phyloP scores from a whole-genome alignment of 805 yeast genomes.

The Candida cerambycidarum region DNA sequence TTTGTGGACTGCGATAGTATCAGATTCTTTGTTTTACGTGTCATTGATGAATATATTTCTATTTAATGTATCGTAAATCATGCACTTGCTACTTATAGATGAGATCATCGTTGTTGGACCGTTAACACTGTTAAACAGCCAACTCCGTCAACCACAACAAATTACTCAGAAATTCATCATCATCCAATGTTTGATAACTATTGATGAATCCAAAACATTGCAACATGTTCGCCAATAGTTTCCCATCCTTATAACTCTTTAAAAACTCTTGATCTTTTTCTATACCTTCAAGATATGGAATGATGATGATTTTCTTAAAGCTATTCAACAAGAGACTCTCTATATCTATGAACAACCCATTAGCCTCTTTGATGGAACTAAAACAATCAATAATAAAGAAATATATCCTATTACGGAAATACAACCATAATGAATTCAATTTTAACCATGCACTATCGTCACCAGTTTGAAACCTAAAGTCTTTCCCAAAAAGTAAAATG shows the following conservation, averaged over 20 bases:
- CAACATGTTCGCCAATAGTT: constrained; percentile 10
- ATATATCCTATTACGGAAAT: constrained; percentile 27
- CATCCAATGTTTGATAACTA: constrained; percentile 5
- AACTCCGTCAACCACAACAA: constrained; percentile 22
- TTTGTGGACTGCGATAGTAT: no score
- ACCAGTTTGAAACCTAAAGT: constrained; percentile 12
- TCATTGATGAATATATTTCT: background rate
- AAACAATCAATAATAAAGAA: constrained; percentile 25
- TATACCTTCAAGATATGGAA: constrained; percentile 20
- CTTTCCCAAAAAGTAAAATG: constrained; percentile 23
- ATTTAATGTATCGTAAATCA: no score
- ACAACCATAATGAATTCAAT: constrained; percentile 25
- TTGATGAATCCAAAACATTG: constrained; percentile 18
- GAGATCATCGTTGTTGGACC: no score
- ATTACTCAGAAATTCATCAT: constrained; percentile 18
- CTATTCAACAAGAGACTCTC: constrained; percentile 27
- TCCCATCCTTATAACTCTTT: constrained; percentile 12
- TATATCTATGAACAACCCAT: constrained; percentile 20
- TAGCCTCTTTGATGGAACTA: constrained; percentile 24
- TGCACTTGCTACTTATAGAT: no score
- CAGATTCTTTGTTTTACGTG: no score
- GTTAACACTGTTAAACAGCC: background rate
- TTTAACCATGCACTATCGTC: constrained; percentile 20
- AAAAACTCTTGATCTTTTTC: constrained; percentile 10
- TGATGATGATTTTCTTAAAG: constrained; percentile 27